Evolutionary conservation across 768 basidiomycete genomes (phyloP).

Genomic region (Russula sp.): DNA sequence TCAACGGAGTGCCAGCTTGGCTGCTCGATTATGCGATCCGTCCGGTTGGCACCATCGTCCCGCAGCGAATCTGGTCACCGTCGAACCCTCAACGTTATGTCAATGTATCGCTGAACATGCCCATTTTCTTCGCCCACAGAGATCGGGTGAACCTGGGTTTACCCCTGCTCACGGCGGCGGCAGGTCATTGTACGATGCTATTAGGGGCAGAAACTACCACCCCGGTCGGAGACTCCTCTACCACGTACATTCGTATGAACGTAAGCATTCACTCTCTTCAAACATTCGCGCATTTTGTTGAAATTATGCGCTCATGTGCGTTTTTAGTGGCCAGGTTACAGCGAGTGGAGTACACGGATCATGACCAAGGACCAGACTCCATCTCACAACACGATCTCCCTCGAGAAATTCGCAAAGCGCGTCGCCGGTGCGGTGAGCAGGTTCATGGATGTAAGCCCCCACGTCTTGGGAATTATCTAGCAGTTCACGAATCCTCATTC

Average conservation of each 20-base stretch:
- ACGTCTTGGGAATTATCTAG: too few relatives aligned
- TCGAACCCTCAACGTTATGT: not conserved
- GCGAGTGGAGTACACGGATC: constrained; percentile 1
- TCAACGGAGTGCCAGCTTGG: not conserved
- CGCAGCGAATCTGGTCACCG: constrained; percentile 8
- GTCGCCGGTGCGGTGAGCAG: constrained; percentile 6
- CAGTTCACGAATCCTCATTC: too few relatives aligned
- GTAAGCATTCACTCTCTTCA: not conserved
- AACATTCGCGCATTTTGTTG: too few relatives aligned
- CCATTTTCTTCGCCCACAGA: constrained; percentile 2
- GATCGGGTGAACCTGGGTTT: not conserved
- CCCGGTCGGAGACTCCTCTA: not conserved
- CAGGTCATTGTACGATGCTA: not conserved
- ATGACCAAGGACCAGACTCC: constrained; percentile 9
- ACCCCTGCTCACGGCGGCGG: not conserved
- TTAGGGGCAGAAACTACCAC: not conserved
- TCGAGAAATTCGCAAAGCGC: not conserved
- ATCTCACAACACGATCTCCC: not conserved
- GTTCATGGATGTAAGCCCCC: constrained; percentile 6
- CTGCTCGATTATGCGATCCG: constrained; percentile 2
- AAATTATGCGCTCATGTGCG: not conserved
- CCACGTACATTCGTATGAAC: constrained; percentile 5
- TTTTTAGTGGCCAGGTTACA: constrained; percentile 14
- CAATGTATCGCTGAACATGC: not conserved
- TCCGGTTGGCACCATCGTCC: not conserved